These are phyloP conservation scores for Penstemon newberryi DNA, from an alignment of 257 asterid genomes.

Conservation along the genomic window DNA sequence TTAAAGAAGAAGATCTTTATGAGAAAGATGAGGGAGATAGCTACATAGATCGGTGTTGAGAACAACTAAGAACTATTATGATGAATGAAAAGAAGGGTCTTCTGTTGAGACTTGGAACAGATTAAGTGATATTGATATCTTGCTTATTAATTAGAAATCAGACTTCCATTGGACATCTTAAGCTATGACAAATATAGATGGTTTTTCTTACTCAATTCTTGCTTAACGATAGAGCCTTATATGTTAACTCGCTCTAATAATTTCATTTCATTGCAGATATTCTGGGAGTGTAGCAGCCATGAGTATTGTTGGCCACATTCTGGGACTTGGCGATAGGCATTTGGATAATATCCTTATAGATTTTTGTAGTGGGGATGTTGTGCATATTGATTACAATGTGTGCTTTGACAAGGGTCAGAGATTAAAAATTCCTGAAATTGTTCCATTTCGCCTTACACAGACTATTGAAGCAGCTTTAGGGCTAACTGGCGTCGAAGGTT, in stretches of 20 bases:
- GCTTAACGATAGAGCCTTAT: slow-evolving; percentile 20
- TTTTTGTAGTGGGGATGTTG: slow-evolving; percentile 85
- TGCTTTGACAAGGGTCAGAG: slow-evolving; percentile 99
- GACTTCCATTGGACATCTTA: slow-evolving; percentile 28
- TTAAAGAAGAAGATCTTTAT: slow-evolving; percentile 4
- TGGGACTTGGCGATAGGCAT: slow-evolving; percentile 98
- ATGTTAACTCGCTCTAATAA: not conserved
- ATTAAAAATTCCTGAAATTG: slow-evolving; percentile 93
- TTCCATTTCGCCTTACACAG: slow-evolving; percentile 98
- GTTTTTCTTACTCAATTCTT: slow-evolving; percentile 16
- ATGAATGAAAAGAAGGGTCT: slow-evolving; percentile 8
- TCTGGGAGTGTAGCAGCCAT: slow-evolving; percentile 93
- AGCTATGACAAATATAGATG: slow-evolving; percentile 20
- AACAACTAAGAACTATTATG: slow-evolving; percentile 18
- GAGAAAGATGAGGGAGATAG: slow-evolving; percentile 11
- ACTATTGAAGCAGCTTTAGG: slow-evolving; percentile 96
- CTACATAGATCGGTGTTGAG: slow-evolving; percentile 10
- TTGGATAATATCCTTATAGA: slow-evolving; percentile 96
- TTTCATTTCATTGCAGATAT: slow-evolving; percentile 62
- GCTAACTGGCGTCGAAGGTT: slow-evolving; percentile 91
- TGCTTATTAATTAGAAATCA: slow-evolving; percentile 17
- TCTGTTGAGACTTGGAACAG: slow-evolving; percentile 22
- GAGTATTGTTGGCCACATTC: slow-evolving; percentile 93
- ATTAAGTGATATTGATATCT: slow-evolving; percentile 18
- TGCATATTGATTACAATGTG: slow-evolving; percentile 97